Conservation (phyloP, 2,329 filamentous ascomycete genomes). For the Aspergillus persii region DNA sequence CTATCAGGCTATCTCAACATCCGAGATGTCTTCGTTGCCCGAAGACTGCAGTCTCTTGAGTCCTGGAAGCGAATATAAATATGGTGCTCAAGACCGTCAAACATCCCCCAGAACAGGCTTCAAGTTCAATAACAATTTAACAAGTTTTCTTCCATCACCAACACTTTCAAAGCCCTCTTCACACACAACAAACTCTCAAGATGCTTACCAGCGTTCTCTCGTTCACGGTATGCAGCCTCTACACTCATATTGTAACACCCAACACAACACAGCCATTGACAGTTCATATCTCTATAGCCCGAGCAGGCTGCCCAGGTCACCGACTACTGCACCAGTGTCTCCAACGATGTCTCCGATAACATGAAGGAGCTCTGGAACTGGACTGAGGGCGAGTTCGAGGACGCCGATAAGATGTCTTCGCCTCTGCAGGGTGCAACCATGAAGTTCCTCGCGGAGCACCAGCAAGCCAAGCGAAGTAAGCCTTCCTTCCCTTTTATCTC, state of each 20-base stretch:
- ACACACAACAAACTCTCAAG: not conserved
- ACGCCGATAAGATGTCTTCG: slow-evolving; percentile 9
- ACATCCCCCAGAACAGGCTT: not conserved
- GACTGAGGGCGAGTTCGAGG: slow-evolving; percentile 1
- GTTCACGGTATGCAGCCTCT: not conserved
- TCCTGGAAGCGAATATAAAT: not conserved
- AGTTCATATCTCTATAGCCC: not conserved
- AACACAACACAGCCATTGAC: not conserved
- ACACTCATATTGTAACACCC: not conserved
- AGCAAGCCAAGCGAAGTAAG: slow-evolving; percentile 3
- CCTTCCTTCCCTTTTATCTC: not conserved
- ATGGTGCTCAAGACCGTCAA: not conserved
- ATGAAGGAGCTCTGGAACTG: slow-evolving; percentile 1
- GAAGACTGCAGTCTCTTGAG: not conserved
- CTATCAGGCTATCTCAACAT: not conserved
- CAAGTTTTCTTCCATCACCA: not conserved
- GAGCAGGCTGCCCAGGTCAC: not conserved
- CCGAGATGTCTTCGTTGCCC: not conserved
- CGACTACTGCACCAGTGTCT: not conserved
- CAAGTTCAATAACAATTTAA: not conserved
- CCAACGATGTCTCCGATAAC: not conserved
- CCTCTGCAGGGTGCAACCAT: slow-evolving; percentile 4
- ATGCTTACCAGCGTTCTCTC: not conserved
- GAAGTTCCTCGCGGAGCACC: slow-evolving; percentile 5
- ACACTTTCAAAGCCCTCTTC: not conserved